Base-by-base conservation (phyloP, 2,329 filamentous ascomycete species). In the Tympanopsis confertula region DNA sequence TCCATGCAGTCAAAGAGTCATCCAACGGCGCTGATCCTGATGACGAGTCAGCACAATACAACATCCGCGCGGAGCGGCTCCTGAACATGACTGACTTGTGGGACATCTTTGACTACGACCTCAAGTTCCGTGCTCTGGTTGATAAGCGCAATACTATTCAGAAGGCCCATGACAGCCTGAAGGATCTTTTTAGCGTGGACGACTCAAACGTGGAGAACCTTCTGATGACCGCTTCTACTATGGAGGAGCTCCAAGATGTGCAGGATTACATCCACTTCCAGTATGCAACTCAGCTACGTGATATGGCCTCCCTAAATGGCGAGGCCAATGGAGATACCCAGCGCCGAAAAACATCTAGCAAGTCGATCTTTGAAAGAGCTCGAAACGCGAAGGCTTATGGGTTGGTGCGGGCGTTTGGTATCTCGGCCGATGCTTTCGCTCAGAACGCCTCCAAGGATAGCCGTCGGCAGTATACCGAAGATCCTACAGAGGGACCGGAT, bases 211-310 rank as follows among this genome's bases (percentile, higher is more conserved):
- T 96, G 29, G 82, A 89, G 35, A 80, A 88, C 46, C 80, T 95
- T 69, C 72, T 91, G n/a, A 69, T 73, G 1, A 69, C 78, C 41
- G 87, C 88, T 3, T 76, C 76, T 4, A 89, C 83, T 0, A 88
- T 95, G 69, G 91, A 98, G 54, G 91, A 98, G 54, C 70, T 98
- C 14, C 91, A 98, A 54, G 91, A 98, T 56, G 63, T 98, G 17
- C 89, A 96, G 53, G 91, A 98, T 52, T 96, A 96, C 50, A 66
- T 96, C 38, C 87, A 96, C 52, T 98, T 98, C 59, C 83, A 88
- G 51, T 96, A 96, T 50, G 78, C 84, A 4, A 67, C 78, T 3
- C 78, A 94, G 54, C 68, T 96, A 36, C 89, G 85, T 53, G 88
- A 96, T 44, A 60, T 93, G 35, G 74, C 79, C 13, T 64, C 76